phyloP scores from a whole-genome alignment of 441 rosid genomes.

The Flueggea neowawraea region DNA sequence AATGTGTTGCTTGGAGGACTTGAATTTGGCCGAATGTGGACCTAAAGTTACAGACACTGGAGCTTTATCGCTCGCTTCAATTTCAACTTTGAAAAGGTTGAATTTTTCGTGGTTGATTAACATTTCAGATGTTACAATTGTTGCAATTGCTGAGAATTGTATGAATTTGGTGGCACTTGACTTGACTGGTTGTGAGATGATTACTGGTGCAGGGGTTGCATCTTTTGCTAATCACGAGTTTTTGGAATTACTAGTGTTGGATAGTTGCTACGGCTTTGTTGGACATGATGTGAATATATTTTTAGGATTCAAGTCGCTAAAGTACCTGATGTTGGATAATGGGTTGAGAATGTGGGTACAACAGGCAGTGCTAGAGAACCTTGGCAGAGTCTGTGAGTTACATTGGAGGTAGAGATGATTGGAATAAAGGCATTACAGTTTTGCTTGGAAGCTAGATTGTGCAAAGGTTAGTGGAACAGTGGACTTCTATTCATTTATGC shows the following conservation, averaged over 20 bases:
- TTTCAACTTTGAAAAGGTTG: constrained; percentile 27
- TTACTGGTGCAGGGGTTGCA: constrained; percentile 31
- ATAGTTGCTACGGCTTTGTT: constrained; percentile 24
- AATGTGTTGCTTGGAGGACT: constrained; percentile 38
- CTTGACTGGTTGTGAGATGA: constrained; percentile 40
- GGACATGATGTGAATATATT: constrained; percentile 18
- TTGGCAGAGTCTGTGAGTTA: constrained; percentile 24
- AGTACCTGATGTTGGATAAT: constrained; percentile 28
- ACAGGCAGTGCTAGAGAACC: constrained; percentile 11
- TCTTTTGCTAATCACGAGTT: constrained; percentile 26
- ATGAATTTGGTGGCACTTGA: constrained; percentile 29
- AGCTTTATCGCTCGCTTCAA: constrained; percentile 28
- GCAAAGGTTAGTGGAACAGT: too few species aligned
- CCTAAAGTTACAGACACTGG: constrained; percentile 40
- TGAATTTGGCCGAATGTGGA: constrained; percentile 47
- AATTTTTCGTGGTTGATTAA: constrained; percentile 45
- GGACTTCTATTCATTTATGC: too few species aligned
- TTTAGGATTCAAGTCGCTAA: constrained; percentile 29
- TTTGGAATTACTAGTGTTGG: constrained; percentile 29
- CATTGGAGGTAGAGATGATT: constrained; percentile 22
- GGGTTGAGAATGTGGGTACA: constrained; percentile 31
- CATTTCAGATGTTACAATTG: constrained; percentile 30
- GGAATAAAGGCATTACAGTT: too few species aligned
- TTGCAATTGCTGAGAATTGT: constrained; percentile 32
- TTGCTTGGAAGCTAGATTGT: too few species aligned